These are phyloP conservation scores for Porogramme epimiltina DNA, from an alignment of 1,284 basidiomycete genomes.

Conservation along the genomic window DNA sequence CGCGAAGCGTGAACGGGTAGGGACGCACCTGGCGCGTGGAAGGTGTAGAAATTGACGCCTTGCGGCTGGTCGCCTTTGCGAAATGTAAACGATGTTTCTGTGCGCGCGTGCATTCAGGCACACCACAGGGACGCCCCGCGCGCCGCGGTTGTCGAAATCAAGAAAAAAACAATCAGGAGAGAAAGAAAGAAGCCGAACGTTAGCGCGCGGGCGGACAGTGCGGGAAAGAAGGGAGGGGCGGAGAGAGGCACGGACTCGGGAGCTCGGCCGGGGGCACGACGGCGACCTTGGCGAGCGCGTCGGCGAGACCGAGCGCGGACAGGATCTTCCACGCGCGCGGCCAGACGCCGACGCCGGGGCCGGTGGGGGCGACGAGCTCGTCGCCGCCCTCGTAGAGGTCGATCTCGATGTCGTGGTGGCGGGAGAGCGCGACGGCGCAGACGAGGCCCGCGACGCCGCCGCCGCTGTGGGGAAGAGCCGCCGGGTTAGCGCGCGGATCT, in stretches of 20 bases:
- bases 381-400: constrained; percentile 41
- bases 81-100: constrained; percentile 29
- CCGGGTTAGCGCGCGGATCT: neutral
- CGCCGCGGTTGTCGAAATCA: too few relatives aligned
- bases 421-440: constrained; percentile 38
- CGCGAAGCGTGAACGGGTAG: neutral
- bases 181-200: too few relatives aligned
- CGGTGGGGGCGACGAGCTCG: constrained; percentile 36
- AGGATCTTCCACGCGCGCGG: constrained; percentile 36
- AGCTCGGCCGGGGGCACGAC: constrained; percentile 24
- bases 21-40: constrained; percentile 33
- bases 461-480: constrained; percentile 25
- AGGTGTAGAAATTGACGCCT: constrained; percentile 31
- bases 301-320: constrained; percentile 31
- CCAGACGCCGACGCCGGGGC: constrained; percentile 41
- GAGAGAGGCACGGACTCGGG: constrained; percentile 20
- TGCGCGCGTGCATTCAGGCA: neutral
- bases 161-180: too few relatives aligned
- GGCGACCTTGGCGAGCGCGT: constrained; percentile 27
- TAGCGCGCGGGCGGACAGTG: too few relatives aligned
- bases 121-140: too few relatives aligned
- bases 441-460: constrained; percentile 43
- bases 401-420: constrained; percentile 34
- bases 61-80: constrained; percentile 36
- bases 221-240: too few relatives aligned